Percentiles rank a stretch among this genome's conserved stretches.
These are phyloP conservation scores for Acidomyces sp. DNA, from an alignment of 495 filamentous ascomycete species.

Conservation along the genomic window DNA sequence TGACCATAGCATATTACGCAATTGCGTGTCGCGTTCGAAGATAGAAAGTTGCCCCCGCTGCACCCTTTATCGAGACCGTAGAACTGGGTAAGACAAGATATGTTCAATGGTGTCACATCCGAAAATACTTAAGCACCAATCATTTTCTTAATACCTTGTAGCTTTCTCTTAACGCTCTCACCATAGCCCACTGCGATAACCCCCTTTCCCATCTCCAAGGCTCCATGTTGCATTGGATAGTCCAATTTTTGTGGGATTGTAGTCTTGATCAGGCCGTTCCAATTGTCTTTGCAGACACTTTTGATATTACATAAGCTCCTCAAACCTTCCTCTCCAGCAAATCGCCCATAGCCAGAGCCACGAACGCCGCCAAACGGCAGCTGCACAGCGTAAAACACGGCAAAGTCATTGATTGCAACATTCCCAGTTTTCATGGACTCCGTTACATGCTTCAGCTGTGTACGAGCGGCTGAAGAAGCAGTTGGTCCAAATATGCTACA, in stretches of 20 bases:
- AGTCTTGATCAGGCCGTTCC: constrained; percentile 47
- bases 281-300: constrained; percentile 67
- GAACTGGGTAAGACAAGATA: neutral
- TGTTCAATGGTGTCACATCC: neutral
- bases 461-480: constrained; percentile 29
- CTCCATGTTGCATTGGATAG: constrained; percentile 57
- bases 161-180: constrained; percentile 35
- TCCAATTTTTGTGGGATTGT: constrained; percentile 63
- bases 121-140: constrained; percentile 20
- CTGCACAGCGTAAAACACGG: constrained; percentile 78
- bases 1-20: no score
- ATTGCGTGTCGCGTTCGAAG: no score
- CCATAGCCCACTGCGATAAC: constrained; percentile 53
- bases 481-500: constrained; percentile 53
- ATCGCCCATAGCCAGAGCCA: constrained; percentile 83
- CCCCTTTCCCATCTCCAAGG: constrained; percentile 48
- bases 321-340: constrained; percentile 83
- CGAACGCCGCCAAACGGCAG: constrained; percentile 81
- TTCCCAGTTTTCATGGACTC: constrained; percentile 66
- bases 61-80: neutral
- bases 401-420: constrained; percentile 92
- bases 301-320: constrained; percentile 75
- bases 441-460: constrained; percentile 46
- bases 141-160: constrained; percentile 38
- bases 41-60: no score